These are phyloP conservation scores for Acacia confusa DNA, from an alignment of 306 rosid genomes.

Conservation along the genomic window DNA sequence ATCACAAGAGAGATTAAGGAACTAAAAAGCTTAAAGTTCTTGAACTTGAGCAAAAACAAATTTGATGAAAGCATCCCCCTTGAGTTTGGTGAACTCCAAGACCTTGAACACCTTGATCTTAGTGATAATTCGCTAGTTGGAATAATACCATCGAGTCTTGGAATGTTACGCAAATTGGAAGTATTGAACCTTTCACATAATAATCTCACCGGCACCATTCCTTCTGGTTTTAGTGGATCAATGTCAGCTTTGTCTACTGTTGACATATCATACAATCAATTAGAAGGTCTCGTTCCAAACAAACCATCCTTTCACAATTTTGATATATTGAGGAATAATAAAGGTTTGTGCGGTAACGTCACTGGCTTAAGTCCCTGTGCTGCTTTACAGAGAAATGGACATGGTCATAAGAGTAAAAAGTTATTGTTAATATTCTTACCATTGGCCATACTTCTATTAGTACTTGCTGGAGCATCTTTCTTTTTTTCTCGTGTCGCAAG, in stretches of 20 bases:
- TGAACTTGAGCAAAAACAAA: constrained; percentile 16
- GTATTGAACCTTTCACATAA: constrained; percentile 7
- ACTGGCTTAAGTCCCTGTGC: neutral
- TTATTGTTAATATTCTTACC: neutral
- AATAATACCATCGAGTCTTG: no score
- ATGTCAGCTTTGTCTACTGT: neutral
- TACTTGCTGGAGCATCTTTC: neutral
- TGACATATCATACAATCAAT: no score
- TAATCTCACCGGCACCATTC: constrained; percentile 29
- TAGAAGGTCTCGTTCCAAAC: no score
- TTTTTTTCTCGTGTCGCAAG: neutral
- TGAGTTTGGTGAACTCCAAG: neutral
- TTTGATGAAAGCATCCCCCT: neutral
- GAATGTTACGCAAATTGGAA: no score
- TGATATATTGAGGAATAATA: no score
- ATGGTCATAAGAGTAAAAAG: neutral
- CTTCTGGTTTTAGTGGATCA: neutral
- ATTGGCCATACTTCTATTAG: neutral
- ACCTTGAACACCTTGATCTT: no score
- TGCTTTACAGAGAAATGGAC: neutral
- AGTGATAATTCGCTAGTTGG: no score
- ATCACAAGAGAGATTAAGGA: neutral
- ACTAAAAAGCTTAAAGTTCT: neutral
- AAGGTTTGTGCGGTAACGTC: no score
- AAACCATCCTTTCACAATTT: no score